phyloP scores from a whole-genome alignment of 768 basidiomycete genomes.

The Sarcomyxa edulis region DNA sequence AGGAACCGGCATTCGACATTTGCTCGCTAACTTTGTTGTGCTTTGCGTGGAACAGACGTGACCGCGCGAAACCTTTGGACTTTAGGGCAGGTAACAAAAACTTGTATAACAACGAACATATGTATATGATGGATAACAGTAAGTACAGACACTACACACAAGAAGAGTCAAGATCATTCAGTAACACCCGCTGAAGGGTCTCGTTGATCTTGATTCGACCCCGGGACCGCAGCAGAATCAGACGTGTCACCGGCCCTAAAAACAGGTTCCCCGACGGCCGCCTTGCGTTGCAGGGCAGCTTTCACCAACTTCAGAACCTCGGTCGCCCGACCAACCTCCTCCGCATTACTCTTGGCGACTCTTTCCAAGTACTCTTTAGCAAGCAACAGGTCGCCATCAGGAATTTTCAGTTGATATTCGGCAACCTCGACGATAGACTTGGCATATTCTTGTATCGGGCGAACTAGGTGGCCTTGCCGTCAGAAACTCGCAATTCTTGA shows the following conservation, averaged over 20 bases:
- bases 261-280: constrained; percentile 13
- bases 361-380: constrained; percentile 71
- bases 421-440: constrained; percentile 85
- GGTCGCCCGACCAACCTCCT: constrained; percentile 71
- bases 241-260: constrained; percentile 9
- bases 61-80: neutral
- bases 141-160: too few species aligned
- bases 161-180: too few species aligned
- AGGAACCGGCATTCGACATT: constrained; percentile 36
- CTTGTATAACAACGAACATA: too few species aligned
- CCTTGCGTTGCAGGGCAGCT: constrained; percentile 22
- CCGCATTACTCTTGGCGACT: constrained; percentile 74
- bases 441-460: constrained; percentile 72
- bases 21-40: constrained; percentile 32
- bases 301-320: constrained; percentile 65
- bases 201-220: too few species aligned
- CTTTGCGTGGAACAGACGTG: constrained; percentile 26
- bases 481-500: constrained; percentile 15
- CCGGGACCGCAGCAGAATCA: too few species aligned
- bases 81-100: constrained; percentile 43
- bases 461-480: constrained; percentile 36
- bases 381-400: constrained; percentile 60
- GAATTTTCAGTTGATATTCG: constrained; percentile 62
- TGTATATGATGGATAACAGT: too few species aligned
- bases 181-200: too few species aligned